Evolutionary conservation across 1,139 yeast species (phyloP).

Genomic region (Suhomyces chickasaworum): DNA sequence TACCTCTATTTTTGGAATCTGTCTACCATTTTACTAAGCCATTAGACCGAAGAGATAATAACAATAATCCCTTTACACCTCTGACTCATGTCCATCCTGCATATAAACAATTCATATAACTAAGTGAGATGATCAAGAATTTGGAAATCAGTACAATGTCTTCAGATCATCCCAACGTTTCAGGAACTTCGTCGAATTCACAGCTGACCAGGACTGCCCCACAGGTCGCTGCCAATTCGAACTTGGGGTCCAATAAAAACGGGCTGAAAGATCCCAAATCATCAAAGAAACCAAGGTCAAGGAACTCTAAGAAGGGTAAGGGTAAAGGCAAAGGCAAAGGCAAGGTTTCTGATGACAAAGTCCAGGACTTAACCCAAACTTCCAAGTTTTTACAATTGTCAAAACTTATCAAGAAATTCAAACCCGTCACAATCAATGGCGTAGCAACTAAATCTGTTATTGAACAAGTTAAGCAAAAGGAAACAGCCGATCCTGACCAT

Average conservation of each 20-base stretch:
- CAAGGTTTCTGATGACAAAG: conserved; percentile 8
- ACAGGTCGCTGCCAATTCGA: not conserved
- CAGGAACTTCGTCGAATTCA: not conserved
- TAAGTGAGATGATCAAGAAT: not conserved
- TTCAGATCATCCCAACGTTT: not conserved
- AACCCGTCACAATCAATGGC: conserved; percentile 41
- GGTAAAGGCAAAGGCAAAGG: conserved; percentile 6
- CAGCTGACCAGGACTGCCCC: not conserved
- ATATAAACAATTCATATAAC: not conserved
- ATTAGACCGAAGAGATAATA: too few species aligned
- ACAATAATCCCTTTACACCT: not conserved
- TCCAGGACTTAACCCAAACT: conserved; percentile 15
- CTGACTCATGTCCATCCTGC: not conserved
- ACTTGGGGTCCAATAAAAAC: not conserved
- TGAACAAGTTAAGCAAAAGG: conserved; percentile 14
- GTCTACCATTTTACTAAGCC: too few species aligned
- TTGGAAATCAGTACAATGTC: not conserved
- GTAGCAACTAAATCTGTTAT: conserved; percentile 24
- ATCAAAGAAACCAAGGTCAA: conserved; percentile 1
- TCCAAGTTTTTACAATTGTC: conserved; percentile 21
- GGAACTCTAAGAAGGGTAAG: conserved; percentile 3
- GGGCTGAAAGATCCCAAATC: not conserved
- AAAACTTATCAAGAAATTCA: conserved; percentile 30
- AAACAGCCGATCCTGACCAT: conserved; percentile 9
- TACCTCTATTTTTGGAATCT: too few species aligned